Conservation (phyloP, 495 filamentous ascomycete species). For the Penicillium lagena region DNA sequence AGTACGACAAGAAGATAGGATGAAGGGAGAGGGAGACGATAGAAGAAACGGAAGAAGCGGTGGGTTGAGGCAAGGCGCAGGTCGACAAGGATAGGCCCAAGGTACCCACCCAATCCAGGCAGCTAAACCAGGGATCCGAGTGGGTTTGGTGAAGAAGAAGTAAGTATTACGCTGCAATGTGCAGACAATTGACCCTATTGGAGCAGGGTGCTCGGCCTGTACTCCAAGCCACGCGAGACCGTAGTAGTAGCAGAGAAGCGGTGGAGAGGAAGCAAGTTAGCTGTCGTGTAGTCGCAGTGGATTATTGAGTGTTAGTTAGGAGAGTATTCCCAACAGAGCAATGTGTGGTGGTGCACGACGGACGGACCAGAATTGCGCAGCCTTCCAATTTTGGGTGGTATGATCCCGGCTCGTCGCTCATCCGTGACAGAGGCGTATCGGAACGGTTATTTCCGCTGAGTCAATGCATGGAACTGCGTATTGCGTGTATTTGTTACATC, state of each 20-base stretch:
- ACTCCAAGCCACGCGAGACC: no score
- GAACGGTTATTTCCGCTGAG: not conserved
- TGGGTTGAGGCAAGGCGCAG: slow-evolving; percentile 9
- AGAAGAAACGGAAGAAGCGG: slow-evolving; percentile 9
- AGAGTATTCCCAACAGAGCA: no score
- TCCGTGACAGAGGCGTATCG: slow-evolving; percentile 11
- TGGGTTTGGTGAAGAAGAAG: slow-evolving; percentile 8
- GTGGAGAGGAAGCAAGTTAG: not conserved
- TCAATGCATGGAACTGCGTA: not conserved
- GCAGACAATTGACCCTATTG: no score
- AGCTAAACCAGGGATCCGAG: slow-evolving; percentile 7
- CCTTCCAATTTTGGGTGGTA: slow-evolving; percentile 21
- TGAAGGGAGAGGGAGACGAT: not conserved
- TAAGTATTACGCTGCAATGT: not conserved
- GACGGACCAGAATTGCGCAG: no score
- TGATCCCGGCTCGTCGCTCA: slow-evolving; percentile 35
- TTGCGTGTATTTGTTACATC: not conserved
- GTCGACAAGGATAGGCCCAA: slow-evolving; percentile 5
- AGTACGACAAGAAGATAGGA: not conserved
- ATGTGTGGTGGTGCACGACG: no score
- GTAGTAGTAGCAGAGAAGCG: no score
- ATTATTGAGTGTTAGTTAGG: no score
- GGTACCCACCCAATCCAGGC: slow-evolving; percentile 17
- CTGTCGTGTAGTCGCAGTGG: not conserved
- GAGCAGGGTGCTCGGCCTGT: no score